Evolutionary conservation across 305 asterid species (phyloP).

Genomic region (Solanum chacoense): DNA sequence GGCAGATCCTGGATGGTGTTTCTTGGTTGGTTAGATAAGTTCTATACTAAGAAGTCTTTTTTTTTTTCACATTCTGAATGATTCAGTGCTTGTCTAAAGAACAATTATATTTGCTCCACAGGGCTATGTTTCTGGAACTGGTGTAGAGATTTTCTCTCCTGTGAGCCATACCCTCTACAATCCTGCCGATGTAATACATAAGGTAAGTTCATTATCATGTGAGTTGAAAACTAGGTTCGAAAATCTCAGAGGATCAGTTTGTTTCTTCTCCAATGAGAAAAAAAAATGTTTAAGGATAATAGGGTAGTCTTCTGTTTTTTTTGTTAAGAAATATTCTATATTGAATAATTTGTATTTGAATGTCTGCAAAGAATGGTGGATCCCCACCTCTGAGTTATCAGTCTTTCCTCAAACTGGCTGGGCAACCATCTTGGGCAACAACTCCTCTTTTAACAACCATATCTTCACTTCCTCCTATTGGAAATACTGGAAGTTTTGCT

Average conservation of each 20-base stretch:
- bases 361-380: conserved; percentile 65
- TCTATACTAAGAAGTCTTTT: not conserved
- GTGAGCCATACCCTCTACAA: conserved; percentile 85
- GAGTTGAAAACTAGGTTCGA: not conserved
- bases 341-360: not conserved
- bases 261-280: not conserved
- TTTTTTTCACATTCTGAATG: not conserved
- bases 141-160: conserved; percentile 69
- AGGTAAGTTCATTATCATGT: conserved; percentile 29
- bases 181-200: conserved; percentile 70
- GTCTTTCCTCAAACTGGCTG: conserved; percentile 79
- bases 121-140: conserved; percentile 47
- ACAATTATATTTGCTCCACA: conserved; percentile 20
- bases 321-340: not conserved
- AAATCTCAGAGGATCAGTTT: not conserved
- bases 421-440: conserved; percentile 72
- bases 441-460: conserved; percentile 39
- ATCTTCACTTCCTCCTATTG: conserved; percentile 59
- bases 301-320: not conserved
- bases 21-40: not conserved
- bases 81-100: not conserved
- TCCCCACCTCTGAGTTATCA: conserved; percentile 82
- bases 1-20: not conserved
- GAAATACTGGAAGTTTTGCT: conserved; percentile 35
- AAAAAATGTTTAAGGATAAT: not conserved